These are phyloP conservation scores for Bruguiera gymnorhiza DNA, from an alignment of 345 rosid species.

Conservation along the genomic window DNA sequence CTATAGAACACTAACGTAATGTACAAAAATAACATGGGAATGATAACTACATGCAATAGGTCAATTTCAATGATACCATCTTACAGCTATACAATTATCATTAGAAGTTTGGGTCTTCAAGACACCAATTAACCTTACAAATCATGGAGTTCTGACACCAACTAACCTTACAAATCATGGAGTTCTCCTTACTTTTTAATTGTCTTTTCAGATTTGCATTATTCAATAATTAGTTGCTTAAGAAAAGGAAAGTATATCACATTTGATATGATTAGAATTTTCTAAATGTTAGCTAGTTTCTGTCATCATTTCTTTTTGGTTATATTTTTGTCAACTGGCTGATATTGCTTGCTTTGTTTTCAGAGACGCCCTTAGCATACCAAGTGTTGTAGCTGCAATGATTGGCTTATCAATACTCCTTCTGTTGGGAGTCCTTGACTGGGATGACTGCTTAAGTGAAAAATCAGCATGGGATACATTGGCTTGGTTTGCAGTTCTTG, in stretches of 20 bases:
- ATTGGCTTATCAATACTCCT: slow-evolving; percentile 85
- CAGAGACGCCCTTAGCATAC: slow-evolving; percentile 79
- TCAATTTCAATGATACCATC: no score
- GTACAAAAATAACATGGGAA: no score
- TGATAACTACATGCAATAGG: no score
- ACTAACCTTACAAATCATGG: background rate
- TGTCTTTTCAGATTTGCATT: background rate
- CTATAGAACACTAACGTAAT: no score
- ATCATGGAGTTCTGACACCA: background rate
- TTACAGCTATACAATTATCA: no score
- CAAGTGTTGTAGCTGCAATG: slow-evolving; percentile 97
- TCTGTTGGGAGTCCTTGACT: slow-evolving; percentile 80
- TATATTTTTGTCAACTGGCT: background rate
- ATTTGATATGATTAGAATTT: background rate
- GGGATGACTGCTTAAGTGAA: slow-evolving; percentile 95
- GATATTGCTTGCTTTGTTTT: slow-evolving; percentile 17
- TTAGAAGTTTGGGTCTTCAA: no score
- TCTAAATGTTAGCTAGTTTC: background rate
- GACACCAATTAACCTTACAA: background rate
- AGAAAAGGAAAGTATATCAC: background rate
- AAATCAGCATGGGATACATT: slow-evolving; percentile 98
- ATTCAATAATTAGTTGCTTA: no score
- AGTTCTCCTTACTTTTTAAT: background rate
- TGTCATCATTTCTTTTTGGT: background rate
- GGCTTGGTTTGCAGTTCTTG: slow-evolving; percentile 91